Conservation (phyloP, 2,329 filamentous ascomycete species). For the Aspergillus ustus region DNA sequence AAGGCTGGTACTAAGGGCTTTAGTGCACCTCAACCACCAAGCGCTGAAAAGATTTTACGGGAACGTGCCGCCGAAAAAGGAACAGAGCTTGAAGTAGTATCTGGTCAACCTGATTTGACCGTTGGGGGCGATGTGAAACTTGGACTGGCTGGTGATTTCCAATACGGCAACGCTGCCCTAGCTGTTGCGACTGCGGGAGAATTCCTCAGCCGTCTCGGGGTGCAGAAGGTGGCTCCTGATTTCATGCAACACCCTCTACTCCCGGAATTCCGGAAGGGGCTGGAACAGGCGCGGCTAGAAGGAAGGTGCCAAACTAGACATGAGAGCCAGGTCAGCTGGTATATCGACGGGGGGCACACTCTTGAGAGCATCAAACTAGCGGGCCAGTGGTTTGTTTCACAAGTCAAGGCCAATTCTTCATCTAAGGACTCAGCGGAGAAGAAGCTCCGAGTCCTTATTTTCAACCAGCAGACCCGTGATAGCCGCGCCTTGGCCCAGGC, state of each 20-base stretch:
- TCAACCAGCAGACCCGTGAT: slow-evolving; percentile 91
- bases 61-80: slow-evolving; percentile 58
- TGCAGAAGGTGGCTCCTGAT: slow-evolving; percentile 42
- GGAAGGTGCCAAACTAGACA: slow-evolving; percentile 76
- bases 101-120: slow-evolving; percentile 51
- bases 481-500: slow-evolving; percentile 67
- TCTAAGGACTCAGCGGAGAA: slow-evolving; percentile 33
- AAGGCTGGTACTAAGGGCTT: slow-evolving; percentile 69
- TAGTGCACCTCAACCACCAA: slow-evolving; percentile 61
- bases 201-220: slow-evolving; percentile 43
- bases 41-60: slow-evolving; percentile 61
- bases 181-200: slow-evolving; percentile 57
- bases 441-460: slow-evolving; percentile 69
- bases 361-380: slow-evolving; percentile 78
- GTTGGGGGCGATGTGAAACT: slow-evolving; percentile 54
- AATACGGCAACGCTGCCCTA: slow-evolving; percentile 66
- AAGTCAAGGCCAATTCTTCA: slow-evolving; percentile 46
- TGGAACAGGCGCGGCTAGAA: slow-evolving; percentile 70
- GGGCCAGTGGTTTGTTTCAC: slow-evolving; percentile 73
- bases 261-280: slow-evolving; percentile 64
- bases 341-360: slow-evolving; percentile 87
- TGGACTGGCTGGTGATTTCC: slow-evolving; percentile 65
- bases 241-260: slow-evolving; percentile 56
- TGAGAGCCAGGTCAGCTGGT: slow-evolving; percentile 68
- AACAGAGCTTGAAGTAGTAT: slow-evolving; percentile 54